Evolutionary conservation across 257 asterid genomes (phyloP).

Genomic region (Solanum clarkiae): DNA sequence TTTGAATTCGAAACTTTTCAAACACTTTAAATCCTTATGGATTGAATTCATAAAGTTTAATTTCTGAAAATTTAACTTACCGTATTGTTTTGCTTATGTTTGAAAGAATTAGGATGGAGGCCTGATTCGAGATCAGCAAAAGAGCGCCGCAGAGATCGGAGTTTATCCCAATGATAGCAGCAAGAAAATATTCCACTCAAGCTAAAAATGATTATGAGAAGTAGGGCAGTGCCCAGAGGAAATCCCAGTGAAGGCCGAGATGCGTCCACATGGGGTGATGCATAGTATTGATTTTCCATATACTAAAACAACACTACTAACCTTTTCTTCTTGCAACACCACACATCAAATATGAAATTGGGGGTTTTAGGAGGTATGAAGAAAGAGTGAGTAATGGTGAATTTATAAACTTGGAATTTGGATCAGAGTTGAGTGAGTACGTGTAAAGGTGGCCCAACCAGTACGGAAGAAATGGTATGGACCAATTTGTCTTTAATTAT

Average conservation of each 20-base stretch:
- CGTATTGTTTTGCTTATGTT: conserved; percentile 25
- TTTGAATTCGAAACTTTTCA: no score
- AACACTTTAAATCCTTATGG: no score
- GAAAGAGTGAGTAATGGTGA: not conserved
- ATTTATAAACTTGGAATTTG: conserved; percentile 23
- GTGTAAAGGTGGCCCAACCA: conserved; percentile 23
- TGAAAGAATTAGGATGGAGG: conserved; percentile 18
- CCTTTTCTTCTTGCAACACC: no score
- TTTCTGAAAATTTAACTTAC: conserved; percentile 18
- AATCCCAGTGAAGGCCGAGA: conserved; percentile 85
- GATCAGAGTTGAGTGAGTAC: not conserved
- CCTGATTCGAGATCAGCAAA: conserved; percentile 27
- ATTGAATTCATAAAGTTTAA: no score
- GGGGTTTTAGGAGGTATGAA: not conserved
- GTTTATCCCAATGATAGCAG: conserved; percentile 95
- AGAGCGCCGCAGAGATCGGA: conserved; percentile 50
- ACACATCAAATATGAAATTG: no score
- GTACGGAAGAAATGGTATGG: conserved; percentile 38
- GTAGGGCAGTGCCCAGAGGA: conserved; percentile 86
- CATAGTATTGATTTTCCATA: conserved; percentile 53
- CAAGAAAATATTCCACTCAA: conserved; percentile 88
- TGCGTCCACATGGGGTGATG: conserved; percentile 21
- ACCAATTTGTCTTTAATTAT: no score
- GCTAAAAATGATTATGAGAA: conserved; percentile 60
- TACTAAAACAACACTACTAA: no score